Percentiles rank a stretch among this genome's conserved stretches.
Conservation (phyloP, 2,329 filamentous ascomycete species). For the Pyrenochaeta sp. region DNA sequence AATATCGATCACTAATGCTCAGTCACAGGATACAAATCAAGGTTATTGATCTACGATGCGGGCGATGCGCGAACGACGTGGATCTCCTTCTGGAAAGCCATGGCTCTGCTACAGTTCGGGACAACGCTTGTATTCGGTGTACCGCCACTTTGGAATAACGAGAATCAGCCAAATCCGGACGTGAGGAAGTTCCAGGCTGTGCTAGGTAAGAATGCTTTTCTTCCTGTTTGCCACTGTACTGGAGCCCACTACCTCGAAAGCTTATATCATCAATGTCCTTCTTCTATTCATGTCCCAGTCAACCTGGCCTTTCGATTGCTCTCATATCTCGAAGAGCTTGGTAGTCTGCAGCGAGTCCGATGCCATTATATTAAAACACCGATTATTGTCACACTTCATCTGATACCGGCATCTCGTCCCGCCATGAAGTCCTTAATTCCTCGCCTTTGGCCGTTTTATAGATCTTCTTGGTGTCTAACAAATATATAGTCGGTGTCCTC, state of each 20-base stretch:
- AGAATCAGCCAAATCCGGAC: constrained; percentile 42
- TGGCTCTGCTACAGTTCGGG: constrained; percentile 46
- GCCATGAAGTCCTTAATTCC: neutral
- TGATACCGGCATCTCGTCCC: neutral
- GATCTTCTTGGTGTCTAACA: neutral
- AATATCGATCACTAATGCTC: neutral
- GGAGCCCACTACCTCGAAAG: neutral
- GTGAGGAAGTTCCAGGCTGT: constrained; percentile 39
- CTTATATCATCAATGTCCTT: neutral
- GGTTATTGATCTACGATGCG: constrained; percentile 49
- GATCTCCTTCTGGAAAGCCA: constrained; percentile 49
- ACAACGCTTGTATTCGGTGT: constrained; percentile 42
- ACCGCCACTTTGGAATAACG: constrained; percentile 44
- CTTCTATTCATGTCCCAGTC: neutral
- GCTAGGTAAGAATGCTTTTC: constrained; percentile 28
- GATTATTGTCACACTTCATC: neutral
- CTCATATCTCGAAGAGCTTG: constrained; percentile 2
- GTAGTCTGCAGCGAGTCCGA: neutral
- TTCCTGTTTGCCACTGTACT: neutral
- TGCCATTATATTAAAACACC: neutral
- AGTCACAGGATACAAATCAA: constrained; percentile 33
- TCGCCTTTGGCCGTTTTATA: no score
- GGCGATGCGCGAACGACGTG: constrained; percentile 47
- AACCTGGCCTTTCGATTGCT: neutral
- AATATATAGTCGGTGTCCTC: constrained; percentile 35